phyloP scores from a whole-genome alignment of 169 alveolate genomes.

The Plasmodium adleri region DNA sequence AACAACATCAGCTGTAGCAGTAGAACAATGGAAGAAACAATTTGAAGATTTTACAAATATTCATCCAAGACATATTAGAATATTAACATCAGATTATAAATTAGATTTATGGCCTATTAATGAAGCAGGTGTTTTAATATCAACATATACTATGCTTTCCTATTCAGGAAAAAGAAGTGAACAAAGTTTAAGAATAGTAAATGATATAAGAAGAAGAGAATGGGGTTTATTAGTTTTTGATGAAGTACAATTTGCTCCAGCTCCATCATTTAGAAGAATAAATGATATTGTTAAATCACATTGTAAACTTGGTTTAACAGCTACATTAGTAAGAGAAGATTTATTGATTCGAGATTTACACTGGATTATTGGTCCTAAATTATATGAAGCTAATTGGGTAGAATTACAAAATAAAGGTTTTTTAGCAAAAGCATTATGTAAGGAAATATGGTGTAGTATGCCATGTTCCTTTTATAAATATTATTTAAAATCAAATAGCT shows the following conservation, averaged over 20 bases:
- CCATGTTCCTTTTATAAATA: constrained; percentile 95
- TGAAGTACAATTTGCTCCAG: constrained; percentile 99
- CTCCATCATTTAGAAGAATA: constrained; percentile 95
- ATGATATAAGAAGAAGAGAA: constrained; percentile 91
- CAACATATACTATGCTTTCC: constrained; percentile 97
- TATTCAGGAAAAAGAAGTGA: constrained; percentile 93
- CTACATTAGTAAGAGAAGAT: constrained; percentile 99
- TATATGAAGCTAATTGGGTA: constrained; percentile 99
- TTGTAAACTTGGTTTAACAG: constrained; percentile 98
- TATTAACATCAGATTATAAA: constrained; percentile 96
- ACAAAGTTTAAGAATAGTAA: constrained; percentile 89
- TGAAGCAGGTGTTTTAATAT: constrained; percentile 95
- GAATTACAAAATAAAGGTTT: constrained; percentile 97
- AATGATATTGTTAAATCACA: constrained; percentile 92
- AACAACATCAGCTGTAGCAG: constrained; percentile 94
- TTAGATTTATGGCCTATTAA: constrained; percentile 91
- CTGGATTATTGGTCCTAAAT: constrained; percentile 99
- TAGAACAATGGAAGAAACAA: constrained; percentile 93
- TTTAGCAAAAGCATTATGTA: constrained; percentile 97
- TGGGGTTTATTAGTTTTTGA: constrained; percentile 99
- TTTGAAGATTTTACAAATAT: constrained; percentile 92
- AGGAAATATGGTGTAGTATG: constrained; percentile 99
- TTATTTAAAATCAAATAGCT: constrained; percentile 92
- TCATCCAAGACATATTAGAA: constrained; percentile 89
- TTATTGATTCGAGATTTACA: constrained; percentile 96